Evolutionary conservation across 208 protist species (phyloP).

Genomic region (Trichomonas gallinae): DNA sequence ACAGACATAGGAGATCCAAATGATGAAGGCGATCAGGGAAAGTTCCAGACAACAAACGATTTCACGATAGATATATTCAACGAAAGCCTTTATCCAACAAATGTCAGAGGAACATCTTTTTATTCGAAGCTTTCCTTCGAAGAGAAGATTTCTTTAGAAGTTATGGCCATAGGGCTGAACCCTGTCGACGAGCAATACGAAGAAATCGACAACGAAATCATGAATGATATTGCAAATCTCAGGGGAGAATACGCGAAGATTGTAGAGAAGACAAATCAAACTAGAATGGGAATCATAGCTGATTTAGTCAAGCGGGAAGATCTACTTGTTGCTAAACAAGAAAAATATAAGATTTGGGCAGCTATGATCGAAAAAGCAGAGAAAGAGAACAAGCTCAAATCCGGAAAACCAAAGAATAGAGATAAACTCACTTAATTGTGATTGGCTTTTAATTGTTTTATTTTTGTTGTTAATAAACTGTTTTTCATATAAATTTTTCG

Average conservation of each 20-base stretch:
- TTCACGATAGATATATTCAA: neutral
- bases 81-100: neutral
- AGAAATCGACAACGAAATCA: neutral
- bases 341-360: neutral
- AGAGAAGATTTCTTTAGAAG: neutral
- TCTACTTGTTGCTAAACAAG: neutral
- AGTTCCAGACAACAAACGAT: neutral
- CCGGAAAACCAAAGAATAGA: neutral
- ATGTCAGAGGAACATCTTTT: neutral
- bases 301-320: neutral
- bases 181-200: neutral
- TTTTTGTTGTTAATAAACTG: too few relatives aligned
- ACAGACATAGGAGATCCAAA: neutral
- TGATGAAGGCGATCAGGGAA: neutral
- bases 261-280: neutral
- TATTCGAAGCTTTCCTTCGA: neutral
- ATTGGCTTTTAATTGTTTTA: too few relatives aligned
- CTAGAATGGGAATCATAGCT: neutral
- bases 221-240: neutral
- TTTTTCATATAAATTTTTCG: too few relatives aligned
- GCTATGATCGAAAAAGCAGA: neutral
- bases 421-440: neutral
- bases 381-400: neutral
- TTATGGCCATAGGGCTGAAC: neutral
- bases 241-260: neutral